Evolutionary conservation across 331 rosid species (phyloP).

Genomic region (Erythrophleum ivorense): DNA sequence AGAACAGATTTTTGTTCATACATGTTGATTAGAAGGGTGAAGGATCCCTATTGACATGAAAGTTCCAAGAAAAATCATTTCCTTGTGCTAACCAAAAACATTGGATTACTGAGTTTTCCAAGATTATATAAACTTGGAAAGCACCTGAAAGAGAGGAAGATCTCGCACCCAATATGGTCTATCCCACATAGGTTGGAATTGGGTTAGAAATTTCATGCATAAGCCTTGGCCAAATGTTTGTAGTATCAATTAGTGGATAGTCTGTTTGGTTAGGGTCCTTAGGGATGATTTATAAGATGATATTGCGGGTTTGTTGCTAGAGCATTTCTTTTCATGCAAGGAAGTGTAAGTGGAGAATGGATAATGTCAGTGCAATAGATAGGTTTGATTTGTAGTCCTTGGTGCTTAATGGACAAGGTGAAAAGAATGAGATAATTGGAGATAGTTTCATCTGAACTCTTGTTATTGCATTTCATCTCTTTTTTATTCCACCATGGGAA

Average conservation of each 20-base stretch:
- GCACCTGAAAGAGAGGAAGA: background rate
- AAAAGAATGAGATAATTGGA: background rate
- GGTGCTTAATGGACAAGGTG: background rate
- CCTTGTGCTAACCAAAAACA: background rate
- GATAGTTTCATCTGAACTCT: conserved; percentile 4
- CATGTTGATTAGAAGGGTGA: background rate
- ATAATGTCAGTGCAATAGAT: background rate
- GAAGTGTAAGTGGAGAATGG: background rate
- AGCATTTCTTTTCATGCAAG: background rate
- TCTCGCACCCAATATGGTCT: background rate
- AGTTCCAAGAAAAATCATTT: background rate
- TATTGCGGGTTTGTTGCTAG: conserved; percentile 20
- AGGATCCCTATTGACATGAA: background rate
- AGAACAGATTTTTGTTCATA: background rate
- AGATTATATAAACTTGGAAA: background rate
- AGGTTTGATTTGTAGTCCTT: background rate
- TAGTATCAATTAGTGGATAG: background rate
- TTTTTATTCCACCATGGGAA: background rate
- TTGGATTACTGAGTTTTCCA: background rate
- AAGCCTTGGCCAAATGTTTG: background rate
- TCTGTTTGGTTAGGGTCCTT: conserved; percentile 15
- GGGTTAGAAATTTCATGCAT: background rate
- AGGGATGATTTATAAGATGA: conserved; percentile 5
- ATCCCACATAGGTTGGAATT: background rate
- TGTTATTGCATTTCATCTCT: conserved; percentile 2